Conservation (phyloP, 176 grass and related monocot genomes). For the Rhynchospora breviuscula region DNA sequence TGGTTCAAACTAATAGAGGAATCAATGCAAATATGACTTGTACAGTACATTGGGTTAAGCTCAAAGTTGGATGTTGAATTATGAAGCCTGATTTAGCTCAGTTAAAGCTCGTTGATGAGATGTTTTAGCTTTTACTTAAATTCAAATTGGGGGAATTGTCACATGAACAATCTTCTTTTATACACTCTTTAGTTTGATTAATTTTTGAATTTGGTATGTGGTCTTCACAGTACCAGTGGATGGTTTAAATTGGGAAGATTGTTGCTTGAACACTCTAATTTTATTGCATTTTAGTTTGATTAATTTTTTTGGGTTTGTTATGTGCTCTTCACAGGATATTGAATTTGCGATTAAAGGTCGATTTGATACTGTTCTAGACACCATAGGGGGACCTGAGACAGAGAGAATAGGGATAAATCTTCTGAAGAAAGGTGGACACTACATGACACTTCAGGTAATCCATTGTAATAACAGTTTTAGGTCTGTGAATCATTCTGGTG, state of each 20-base stretch:
- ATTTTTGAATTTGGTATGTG: too few species aligned
- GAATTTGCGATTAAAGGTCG: conserved; percentile 60
- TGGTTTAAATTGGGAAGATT: not conserved
- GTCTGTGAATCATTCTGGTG: not conserved
- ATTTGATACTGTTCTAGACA: conserved; percentile 92
- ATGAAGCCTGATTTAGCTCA: too few species aligned
- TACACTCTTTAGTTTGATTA: too few species aligned
- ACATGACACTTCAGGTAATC: conserved; percentile 97
- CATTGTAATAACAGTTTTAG: not conserved
- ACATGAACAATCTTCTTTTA: too few species aligned
- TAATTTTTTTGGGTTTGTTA: conserved; percentile 6
- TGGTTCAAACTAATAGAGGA: too few species aligned
- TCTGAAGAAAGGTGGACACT: conserved; percentile 88
- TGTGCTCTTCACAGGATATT: conserved; percentile 55
- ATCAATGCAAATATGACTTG: too few species aligned
- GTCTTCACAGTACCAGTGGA: too few species aligned
- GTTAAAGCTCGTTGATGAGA: too few species aligned
- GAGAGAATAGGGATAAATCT: conserved; percentile 75
- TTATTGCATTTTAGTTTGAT: not conserved
- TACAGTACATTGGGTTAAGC: too few species aligned
- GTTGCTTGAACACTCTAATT: not conserved
- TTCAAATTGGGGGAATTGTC: too few species aligned
- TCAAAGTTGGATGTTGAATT: too few species aligned
- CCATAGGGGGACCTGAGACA: conserved; percentile 86
- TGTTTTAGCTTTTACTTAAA: too few species aligned